phyloP scores from a whole-genome alignment of 2,329 filamentous ascomycete species.

The Coniochaeta sp. region DNA sequence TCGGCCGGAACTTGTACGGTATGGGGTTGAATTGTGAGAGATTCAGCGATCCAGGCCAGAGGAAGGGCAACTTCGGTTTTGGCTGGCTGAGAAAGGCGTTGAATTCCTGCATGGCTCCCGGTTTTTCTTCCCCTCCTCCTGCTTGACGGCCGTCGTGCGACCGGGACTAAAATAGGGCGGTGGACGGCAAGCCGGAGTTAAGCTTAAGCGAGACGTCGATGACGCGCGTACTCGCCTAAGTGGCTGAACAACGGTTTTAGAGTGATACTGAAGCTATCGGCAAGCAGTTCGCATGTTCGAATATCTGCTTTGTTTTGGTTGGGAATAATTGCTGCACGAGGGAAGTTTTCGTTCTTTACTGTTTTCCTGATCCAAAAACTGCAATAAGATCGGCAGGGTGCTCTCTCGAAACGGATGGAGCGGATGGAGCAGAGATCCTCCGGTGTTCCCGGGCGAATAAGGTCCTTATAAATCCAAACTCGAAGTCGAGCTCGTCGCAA shows the following conservation, averaged over 20 bases:
- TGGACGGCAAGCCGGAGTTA: neutral
- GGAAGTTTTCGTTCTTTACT: neutral
- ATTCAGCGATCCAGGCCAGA: conserved; percentile 16
- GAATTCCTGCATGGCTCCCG: conserved; percentile 18
- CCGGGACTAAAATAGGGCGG: neutral
- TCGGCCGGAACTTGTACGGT: conserved; percentile 20
- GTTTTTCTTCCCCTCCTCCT: neutral
- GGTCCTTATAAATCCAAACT: neutral
- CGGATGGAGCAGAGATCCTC: neutral
- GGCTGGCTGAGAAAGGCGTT: conserved; percentile 13
- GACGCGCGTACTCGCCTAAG: neutral
- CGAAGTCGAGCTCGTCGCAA: neutral
- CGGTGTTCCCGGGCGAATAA: neutral
- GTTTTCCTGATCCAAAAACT: neutral
- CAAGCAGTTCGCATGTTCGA: neutral
- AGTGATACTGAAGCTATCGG: neutral
- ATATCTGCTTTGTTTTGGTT: neutral
- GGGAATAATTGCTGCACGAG: neutral
- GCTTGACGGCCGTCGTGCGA: neutral
- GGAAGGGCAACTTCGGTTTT: conserved; percentile 17
- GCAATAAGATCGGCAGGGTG: neutral
- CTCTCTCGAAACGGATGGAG: neutral
- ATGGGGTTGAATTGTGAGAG: conserved; percentile 23
- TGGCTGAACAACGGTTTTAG: neutral
- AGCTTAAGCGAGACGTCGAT: neutral